phyloP scores from a whole-genome alignment of 2,329 filamentous ascomycete species.

The Eutypella sp. region DNA sequence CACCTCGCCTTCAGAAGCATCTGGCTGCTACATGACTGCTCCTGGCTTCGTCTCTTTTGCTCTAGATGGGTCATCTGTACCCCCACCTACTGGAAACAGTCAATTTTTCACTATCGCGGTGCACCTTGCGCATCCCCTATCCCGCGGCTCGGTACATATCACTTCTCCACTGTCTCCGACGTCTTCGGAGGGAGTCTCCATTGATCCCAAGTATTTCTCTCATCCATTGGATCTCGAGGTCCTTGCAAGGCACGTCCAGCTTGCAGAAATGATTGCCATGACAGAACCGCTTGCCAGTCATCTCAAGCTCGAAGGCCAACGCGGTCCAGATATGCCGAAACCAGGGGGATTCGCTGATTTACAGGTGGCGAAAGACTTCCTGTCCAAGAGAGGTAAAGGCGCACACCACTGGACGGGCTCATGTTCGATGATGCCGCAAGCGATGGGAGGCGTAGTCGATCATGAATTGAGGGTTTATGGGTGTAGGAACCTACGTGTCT shows the following conservation, averaged over 20 bases:
- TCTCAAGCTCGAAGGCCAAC: neutral
- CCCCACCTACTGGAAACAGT: neutral
- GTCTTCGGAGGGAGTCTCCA: neutral
- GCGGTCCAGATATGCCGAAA: neutral
- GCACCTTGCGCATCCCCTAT: neutral
- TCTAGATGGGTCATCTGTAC: neutral
- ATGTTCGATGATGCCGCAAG: conserved; percentile 8
- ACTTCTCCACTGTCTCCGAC: neutral
- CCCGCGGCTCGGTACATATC: neutral
- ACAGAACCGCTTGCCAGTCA: neutral
- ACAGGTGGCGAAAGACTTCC: conserved; percentile 4
- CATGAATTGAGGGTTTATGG: conserved; percentile 3
- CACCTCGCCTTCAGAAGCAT: neutral
- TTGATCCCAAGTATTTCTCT: neutral
- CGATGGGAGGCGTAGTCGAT: conserved; percentile 4
- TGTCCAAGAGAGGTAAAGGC: conserved; percentile 1
- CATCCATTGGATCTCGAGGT: neutral
- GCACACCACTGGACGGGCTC: conserved; percentile 4
- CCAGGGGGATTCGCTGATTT: conserved; percentile 3
- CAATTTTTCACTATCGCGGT: neutral
- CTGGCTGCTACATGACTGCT: conserved; percentile 1
- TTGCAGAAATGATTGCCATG: neutral
- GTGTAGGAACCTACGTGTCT: conserved; percentile 2
- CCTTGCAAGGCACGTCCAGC: neutral
- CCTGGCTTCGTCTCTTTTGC: neutral